phyloP scores from a whole-genome alignment of 148 eudicot species.

The Nyssa sinensis region DNA sequence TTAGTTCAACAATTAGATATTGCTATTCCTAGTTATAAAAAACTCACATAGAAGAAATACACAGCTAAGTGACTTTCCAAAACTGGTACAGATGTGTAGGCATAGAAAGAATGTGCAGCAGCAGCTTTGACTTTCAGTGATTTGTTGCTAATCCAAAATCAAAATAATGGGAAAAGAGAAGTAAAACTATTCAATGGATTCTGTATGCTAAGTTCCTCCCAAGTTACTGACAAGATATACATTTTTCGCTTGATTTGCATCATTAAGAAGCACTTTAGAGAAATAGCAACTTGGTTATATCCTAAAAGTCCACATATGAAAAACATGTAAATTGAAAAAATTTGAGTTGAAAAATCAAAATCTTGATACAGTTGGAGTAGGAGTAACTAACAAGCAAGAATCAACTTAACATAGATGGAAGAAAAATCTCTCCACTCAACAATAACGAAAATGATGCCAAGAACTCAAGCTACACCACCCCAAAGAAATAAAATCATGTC shows the following conservation, averaged over 20 bases:
- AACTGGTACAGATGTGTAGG: no score
- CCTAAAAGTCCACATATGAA: neutral
- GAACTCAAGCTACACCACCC: no score
- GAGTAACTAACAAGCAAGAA: neutral
- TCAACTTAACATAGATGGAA: neutral
- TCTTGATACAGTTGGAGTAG: neutral
- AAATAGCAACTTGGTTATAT: neutral
- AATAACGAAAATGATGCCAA: neutral
- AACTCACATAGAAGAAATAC: no score
- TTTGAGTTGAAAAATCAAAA: neutral
- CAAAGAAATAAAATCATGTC: neutral
- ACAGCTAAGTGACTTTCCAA: no score
- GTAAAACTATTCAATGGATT: no score
- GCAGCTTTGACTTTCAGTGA: no score
- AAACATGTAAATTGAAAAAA: neutral
- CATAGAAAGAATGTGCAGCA: no score
- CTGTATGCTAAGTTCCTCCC: neutral
- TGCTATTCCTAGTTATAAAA: no score
- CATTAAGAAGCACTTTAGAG: neutral
- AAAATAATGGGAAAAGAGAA: no score
- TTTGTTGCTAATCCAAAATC: no score
- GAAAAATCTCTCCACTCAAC: neutral
- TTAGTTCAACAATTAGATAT: no score
- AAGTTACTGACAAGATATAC: neutral
- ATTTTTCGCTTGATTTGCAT: neutral